Evolutionary conservation across 176 grass and related monocot species (phyloP).

Genomic region (Lolium multiflorum): DNA sequence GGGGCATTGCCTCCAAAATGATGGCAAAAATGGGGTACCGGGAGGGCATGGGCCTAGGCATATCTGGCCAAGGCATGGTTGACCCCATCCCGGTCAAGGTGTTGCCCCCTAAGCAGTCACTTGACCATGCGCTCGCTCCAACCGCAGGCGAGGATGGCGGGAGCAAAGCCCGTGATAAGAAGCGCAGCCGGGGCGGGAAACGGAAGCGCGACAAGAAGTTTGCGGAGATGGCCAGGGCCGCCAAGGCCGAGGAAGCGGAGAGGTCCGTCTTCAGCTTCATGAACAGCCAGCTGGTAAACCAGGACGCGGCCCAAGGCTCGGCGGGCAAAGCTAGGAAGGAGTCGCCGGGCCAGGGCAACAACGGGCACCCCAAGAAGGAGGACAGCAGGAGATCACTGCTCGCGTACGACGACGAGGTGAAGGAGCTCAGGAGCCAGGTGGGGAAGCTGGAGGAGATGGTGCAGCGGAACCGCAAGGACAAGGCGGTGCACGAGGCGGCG

Average conservation of each 20-base stretch:
- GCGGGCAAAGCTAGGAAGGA: slow-evolving; percentile 53
- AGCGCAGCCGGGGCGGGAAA: slow-evolving; percentile 74
- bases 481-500: slow-evolving; percentile 69
- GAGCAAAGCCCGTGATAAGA: slow-evolving; percentile 49
- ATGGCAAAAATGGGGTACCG: slow-evolving; percentile 97
- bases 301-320: slow-evolving; percentile 50
- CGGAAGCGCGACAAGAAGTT: slow-evolving; percentile 80
- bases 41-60: slow-evolving; percentile 90
- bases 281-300: slow-evolving; percentile 69
- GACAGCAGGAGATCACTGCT: slow-evolving; percentile 81
- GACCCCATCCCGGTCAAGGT: slow-evolving; percentile 92
- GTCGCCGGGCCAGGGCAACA: slow-evolving; percentile 36
- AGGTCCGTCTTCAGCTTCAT: slow-evolving; percentile 85
- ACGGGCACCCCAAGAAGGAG: slow-evolving; percentile 50
- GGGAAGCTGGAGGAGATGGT: slow-evolving; percentile 88
- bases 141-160: slow-evolving; percentile 27
- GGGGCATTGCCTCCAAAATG: slow-evolving; percentile 94
- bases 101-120: slow-evolving; percentile 79
- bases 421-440: slow-evolving; percentile 62
- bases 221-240: slow-evolving; percentile 63
- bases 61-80: slow-evolving; percentile 84
- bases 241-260: slow-evolving; percentile 71
- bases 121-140: slow-evolving; percentile 70
- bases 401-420: slow-evolving; percentile 76
- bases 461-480: slow-evolving; percentile 80